Conservation (phyloP, 2,329 filamentous ascomycete genomes). For the Colletotrichum acutatum region DNA sequence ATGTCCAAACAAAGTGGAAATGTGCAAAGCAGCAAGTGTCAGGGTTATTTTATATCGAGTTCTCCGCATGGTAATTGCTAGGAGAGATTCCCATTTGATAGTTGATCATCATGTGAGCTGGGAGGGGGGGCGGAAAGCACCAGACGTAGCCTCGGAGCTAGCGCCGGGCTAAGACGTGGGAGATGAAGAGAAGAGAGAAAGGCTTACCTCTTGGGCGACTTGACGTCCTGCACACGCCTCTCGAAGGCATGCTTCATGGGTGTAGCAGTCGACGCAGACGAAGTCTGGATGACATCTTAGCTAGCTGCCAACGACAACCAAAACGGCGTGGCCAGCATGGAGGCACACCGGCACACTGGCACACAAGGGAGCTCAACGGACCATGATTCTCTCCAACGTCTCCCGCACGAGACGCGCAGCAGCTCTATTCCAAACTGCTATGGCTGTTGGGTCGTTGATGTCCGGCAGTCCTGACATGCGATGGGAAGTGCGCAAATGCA, state of each 20-base stretch:
- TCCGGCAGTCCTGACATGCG: constrained; percentile 41
- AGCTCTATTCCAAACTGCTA: constrained; percentile 37
- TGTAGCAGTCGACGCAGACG: constrained; percentile 78
- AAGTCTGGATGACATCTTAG: constrained; percentile 61
- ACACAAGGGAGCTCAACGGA: constrained; percentile 30
- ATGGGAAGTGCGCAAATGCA: constrained; percentile 32
- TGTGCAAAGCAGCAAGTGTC: constrained; percentile 43
- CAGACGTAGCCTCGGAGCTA: constrained; percentile 8
- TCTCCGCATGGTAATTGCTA: constrained; percentile 92
- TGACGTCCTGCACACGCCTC: constrained; percentile 83
- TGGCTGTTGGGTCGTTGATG: constrained; percentile 35
- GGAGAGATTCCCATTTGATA: constrained; percentile 99
- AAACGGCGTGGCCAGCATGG: not conserved
- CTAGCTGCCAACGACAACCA: constrained; percentile 1
- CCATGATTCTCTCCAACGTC: constrained; percentile 38
- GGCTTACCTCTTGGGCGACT: constrained; percentile 89
- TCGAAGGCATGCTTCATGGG: constrained; percentile 81
- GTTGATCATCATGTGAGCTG: constrained; percentile 77
- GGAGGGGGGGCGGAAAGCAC: constrained; percentile 33
- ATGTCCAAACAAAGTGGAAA: constrained; percentile 34
- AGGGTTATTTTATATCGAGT: constrained; percentile 79
- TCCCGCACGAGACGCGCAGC: constrained; percentile 36
- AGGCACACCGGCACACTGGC: not conserved
- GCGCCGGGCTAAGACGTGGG: constrained; percentile 13
- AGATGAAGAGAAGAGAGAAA: constrained; percentile 19